Conservation (phyloP, 257 asterid genomes). For the Cordia subcordata region DNA sequence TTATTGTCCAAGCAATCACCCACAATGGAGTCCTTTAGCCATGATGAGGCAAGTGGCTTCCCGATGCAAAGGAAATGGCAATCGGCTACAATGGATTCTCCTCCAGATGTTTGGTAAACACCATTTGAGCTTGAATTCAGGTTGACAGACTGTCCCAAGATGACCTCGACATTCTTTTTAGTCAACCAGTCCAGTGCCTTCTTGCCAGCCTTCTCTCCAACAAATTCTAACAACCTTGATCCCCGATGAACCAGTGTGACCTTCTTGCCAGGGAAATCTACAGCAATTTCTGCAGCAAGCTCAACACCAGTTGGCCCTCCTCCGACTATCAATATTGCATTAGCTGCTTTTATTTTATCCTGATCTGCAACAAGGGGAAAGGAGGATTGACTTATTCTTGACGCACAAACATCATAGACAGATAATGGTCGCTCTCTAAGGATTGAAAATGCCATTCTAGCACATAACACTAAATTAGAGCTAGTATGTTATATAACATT, state of each 20-base stretch:
- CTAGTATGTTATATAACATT: no score
- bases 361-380: conserved; percentile 36
- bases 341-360: conserved; percentile 61
- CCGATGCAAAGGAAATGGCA: conserved; percentile 73
- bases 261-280: conserved; percentile 78
- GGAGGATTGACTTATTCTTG: neutral
- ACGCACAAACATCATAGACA: no score
- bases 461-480: no score
- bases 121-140: conserved; percentile 41
- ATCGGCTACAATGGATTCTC: conserved; percentile 67
- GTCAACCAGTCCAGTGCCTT: conserved; percentile 69
- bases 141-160: conserved; percentile 60
- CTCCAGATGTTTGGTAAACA: conserved; percentile 53
- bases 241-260: conserved; percentile 75
- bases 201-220: conserved; percentile 57
- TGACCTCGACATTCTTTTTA: conserved; percentile 67
- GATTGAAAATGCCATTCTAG: no score
- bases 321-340: conserved; percentile 65
- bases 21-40: conserved; percentile 58
- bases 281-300: conserved; percentile 69
- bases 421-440: no score
- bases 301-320: conserved; percentile 96
- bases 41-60: conserved; percentile 49
- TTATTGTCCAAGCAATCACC: conserved; percentile 48
- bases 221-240: conserved; percentile 60